Base-by-base conservation (phyloP, 805 yeast genomes). In the Ogataea parapolymorpha region DNA sequence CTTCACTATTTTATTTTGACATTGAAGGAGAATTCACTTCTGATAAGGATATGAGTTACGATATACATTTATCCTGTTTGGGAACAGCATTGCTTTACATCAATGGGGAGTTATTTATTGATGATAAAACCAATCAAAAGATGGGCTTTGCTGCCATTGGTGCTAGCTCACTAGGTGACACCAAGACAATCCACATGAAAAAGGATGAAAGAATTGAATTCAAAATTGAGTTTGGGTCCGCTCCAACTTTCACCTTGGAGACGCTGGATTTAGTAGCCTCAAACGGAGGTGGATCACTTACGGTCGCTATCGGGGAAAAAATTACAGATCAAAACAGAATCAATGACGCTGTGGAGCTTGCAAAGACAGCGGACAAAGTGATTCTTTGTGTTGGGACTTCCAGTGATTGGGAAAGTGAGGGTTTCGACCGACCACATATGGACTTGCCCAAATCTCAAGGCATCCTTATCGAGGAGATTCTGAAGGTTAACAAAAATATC, bases 361-460 rank as follows among this genome's bases (percentile, higher is more conserved):
- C 85, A 28, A 65, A 67, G 46, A 26, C 53, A 2, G 77, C 59
- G 16, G 84, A 79, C 47, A 76, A 75, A 54, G 82, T 76, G 15
- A 57, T 79, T 14, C 50, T 79, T 33, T 58, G 68, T 39, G 62
- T 74, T 39, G 85, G 85, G 25, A 63, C 76, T 43, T 69, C 73
- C 46, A 61, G 61, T 22, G 82, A 77, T 29, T 77, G 76, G 72
- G 85, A 80, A 56, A 62, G 75, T 18, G 85, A 80, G 56, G 82
- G 84, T 28, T 70, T 64, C 48, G 85, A 79, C 55, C 64, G 84
- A 52, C 53, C 56, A 3, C 47, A 65, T 52, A 64, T 80, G 75
- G 68, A 68, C 32, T 62, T 77, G 20, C 85, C 85, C 20, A 71
- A 72, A 11, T 48, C 54, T 32, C 70, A 73, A 20, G 67, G 73